Conservation (phyloP, 139 green algal genomes). For the Ettlia oleoabundans region DNA sequence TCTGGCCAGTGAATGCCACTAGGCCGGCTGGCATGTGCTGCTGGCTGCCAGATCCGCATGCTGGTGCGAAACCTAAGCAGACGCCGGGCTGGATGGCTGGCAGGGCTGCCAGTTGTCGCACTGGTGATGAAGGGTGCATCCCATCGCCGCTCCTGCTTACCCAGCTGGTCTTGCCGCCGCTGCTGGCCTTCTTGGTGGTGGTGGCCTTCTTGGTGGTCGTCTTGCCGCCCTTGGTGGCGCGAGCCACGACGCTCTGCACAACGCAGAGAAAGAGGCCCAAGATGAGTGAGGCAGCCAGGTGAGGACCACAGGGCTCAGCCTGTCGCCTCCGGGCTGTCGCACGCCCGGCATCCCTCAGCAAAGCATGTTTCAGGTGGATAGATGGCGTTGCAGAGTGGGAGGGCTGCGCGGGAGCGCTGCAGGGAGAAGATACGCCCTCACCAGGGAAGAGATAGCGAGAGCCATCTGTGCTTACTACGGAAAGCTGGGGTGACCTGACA, state of each 20-base stretch:
- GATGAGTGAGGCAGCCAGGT: neutral
- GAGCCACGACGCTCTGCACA: neutral
- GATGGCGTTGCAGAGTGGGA: neutral
- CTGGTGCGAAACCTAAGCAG: neutral
- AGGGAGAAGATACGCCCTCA: neutral
- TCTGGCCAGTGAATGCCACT: neutral
- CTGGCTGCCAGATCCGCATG: neutral
- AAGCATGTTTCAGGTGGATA: neutral
- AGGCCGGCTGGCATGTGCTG: neutral
- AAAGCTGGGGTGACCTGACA: neutral
- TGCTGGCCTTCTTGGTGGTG: conserved; percentile 35
- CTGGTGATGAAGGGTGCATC: neutral
- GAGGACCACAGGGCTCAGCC: neutral
- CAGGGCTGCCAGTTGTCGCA: neutral
- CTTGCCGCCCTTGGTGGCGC: conserved; percentile 13
- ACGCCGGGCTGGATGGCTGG: neutral
- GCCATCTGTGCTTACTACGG: neutral
- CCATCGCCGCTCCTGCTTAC: neutral
- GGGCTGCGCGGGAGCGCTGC: neutral
- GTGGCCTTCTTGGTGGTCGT: conserved; percentile 20
- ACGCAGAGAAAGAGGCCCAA: neutral
- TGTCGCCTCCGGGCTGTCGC: neutral
- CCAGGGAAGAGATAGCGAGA: neutral
- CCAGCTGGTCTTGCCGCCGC: conserved; percentile 16
- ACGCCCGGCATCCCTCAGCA: neutral